Percentiles rank a stretch among this genome's conserved stretches.
Conservation (phyloP, 768 basidiomycete genomes). For the Trametes villosa region DNA sequence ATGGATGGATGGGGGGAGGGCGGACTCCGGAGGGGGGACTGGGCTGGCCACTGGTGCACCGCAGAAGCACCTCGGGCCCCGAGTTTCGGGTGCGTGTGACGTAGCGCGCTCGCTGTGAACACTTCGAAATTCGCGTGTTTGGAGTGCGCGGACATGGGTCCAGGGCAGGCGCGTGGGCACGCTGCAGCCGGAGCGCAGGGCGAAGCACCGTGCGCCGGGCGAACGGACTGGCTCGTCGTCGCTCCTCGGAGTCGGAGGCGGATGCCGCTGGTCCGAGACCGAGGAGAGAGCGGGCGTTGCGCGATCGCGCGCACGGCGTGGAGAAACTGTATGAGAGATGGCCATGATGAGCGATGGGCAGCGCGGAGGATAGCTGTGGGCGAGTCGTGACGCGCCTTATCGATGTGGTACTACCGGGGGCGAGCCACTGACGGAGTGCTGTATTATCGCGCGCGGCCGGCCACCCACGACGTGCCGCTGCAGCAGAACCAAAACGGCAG, state of each 20-base stretch:
- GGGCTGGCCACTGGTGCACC: neutral
- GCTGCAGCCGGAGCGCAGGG: neutral
- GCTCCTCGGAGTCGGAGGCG: conserved; percentile 2
- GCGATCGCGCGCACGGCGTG: conserved; percentile 6
- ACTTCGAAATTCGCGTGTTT: conserved; percentile 4
- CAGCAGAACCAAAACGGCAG: neutral
- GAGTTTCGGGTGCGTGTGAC: neutral
- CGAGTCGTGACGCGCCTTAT: conserved; percentile 18
- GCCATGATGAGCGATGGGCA: conserved; percentile 8
- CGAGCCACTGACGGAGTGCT: no score
- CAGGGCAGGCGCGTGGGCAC: conserved; percentile 1
- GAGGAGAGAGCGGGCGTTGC: neutral
- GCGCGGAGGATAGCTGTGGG: neutral
- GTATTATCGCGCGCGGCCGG: neutral
- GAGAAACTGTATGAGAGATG: conserved; percentile 4
- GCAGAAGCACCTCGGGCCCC: neutral
- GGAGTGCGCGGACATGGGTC: conserved; percentile 15
- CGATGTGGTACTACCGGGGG: conserved; percentile 13
- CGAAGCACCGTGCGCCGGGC: conserved; percentile 7
- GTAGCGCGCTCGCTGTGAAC: neutral
- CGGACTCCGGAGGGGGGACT: neutral
- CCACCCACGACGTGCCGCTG: conserved; percentile 5
- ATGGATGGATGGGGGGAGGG: no score
- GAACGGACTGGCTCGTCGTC: neutral
- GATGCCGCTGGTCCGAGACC: conserved; percentile 1